Evolutionary conservation across 495 filamentous ascomycete species (phyloP), one percentile per base, ranked within the genome.

Genomic region (Aspergillus avenaceus): DNA sequence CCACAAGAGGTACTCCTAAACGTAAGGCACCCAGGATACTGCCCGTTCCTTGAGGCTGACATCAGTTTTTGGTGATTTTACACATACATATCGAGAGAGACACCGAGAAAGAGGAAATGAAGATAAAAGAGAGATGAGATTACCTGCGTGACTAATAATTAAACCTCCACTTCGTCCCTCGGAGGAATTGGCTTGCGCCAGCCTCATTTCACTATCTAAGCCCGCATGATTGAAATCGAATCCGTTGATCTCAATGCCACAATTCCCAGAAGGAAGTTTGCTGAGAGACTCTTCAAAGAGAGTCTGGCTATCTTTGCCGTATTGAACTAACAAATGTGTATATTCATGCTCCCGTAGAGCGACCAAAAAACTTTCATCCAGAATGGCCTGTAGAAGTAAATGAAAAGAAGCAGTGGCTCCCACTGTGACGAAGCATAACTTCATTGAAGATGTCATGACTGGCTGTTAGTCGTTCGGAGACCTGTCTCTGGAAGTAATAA

Each of bases 121-220:
- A n/a, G n/a, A n/a, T n/a, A n/a, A n/a, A n/a, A n/a, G n/a, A n/a
- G n/a, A n/a, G n/a, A n/a, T n/a, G n/a, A n/a, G n/a, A 45, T 65
- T 74, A 91, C 92, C 93, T 51, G 89, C 92, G 74, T 98, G 93
- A 41, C 83, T 86, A 48, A 98, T 85, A 22, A 97, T 79, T n/a
- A 92, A 66, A 14, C 73, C 73, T 2, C 59, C 54, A 28, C 53
- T 49, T 45, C 55, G 62, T 4, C 85, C 84, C 8, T 82, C 75
- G 0, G 55, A 50, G 0, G 58, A 40, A 27, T 61, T 58, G 18
- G 66, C 68, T 56, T 71, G 74, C 3, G 73, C 70, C 45, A 71
- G 61, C 34, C 65, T 58, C 75, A 91, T 83, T 49, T 87, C 76
- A 5, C 67, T 42, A 3, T 66, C 60, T 38, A 92, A 59, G 6